phyloP scores from a whole-genome alignment of 73 alveolate species.

The Uronychia setigera region DNA sequence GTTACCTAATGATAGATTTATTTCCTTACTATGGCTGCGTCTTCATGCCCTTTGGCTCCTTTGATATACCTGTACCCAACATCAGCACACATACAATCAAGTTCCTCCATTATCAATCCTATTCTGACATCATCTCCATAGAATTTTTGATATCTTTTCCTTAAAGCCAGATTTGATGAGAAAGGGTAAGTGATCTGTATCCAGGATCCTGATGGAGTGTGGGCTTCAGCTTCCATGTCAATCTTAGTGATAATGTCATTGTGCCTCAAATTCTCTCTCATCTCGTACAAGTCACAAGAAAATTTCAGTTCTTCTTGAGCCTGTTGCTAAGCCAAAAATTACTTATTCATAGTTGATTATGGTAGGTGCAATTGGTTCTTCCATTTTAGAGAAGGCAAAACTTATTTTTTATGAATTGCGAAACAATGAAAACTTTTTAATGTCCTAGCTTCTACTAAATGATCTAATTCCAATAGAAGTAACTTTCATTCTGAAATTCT shows the following conservation, averaged over 20 bases:
- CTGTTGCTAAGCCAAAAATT: not conserved
- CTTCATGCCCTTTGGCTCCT: not conserved
- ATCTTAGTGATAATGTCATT: not conserved
- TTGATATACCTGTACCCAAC: slow-evolving; percentile 20
- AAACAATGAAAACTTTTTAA: not conserved
- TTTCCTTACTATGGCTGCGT: slow-evolving; percentile 5
- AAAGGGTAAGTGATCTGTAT: slow-evolving; percentile 23
- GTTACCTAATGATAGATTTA: slow-evolving; percentile 7
- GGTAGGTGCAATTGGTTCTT: not conserved
- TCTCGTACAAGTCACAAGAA: not conserved
- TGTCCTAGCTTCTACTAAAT: not conserved
- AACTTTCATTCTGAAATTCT: not conserved
- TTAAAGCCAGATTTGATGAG: not conserved
- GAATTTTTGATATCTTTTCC: slow-evolving; percentile 3
- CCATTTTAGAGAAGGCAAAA: not conserved
- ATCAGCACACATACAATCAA: slow-evolving; percentile 31
- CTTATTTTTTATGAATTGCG: not conserved
- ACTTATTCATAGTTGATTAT: not conserved
- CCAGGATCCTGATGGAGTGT: slow-evolving; percentile 43
- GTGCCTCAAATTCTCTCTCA: not conserved
- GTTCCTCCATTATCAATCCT: slow-evolving; percentile 34
- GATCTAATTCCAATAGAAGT: not conserved
- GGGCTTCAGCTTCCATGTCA: not conserved
- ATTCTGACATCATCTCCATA: slow-evolving; percentile 11
- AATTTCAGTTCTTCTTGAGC: not conserved